Evolutionary conservation across 208 protist species (phyloP).

Genomic region (Leishmania major): DNA sequence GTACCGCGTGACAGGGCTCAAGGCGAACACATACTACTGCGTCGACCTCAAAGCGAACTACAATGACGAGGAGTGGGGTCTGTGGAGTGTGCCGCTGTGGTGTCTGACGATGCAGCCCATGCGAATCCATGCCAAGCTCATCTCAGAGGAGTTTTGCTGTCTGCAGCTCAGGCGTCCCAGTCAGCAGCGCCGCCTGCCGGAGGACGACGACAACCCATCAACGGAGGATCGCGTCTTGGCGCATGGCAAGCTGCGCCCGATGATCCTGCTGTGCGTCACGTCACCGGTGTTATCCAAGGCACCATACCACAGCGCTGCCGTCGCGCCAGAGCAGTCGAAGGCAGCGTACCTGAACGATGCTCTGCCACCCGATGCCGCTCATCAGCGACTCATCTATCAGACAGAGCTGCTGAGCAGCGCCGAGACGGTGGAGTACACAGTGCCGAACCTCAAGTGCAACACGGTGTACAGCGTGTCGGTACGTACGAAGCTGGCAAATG

Average conservation of each 20-base stretch:
- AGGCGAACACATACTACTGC: constrained; percentile 92
- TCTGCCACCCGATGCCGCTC: constrained; percentile 67
- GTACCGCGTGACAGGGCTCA: constrained; percentile 81
- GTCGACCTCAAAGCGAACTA: constrained; percentile 93
- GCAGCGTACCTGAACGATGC: constrained; percentile 61
- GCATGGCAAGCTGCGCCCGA: constrained; percentile 70
- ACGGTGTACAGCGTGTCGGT: constrained; percentile 89
- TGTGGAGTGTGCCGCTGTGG: constrained; percentile 90
- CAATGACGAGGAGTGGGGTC: constrained; percentile 93
- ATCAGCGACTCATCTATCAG: constrained; percentile 88
- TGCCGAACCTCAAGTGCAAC: constrained; percentile 88
- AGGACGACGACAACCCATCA: constrained; percentile 86
- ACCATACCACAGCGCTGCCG: constrained; percentile 51
- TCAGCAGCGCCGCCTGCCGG: constrained; percentile 81
- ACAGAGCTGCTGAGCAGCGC: constrained; percentile 73
- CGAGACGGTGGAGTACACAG: constrained; percentile 68
- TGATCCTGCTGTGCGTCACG: constrained; percentile 92
- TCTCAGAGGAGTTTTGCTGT: constrained; percentile 90
- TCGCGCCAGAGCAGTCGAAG: constrained; percentile 19
- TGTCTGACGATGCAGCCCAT: constrained; percentile 92
- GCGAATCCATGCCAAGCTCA: constrained; percentile 83
- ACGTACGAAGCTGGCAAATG: constrained; percentile 83
- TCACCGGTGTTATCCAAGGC: constrained; percentile 63
- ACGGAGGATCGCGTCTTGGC: constrained; percentile 41
- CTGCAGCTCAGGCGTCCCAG: constrained; percentile 66